Evolutionary conservation across 495 filamentous ascomycete genomes (phyloP), one percentile per base, ranked within the genome.

Genomic region (Trichoderma erinaceum): DNA sequence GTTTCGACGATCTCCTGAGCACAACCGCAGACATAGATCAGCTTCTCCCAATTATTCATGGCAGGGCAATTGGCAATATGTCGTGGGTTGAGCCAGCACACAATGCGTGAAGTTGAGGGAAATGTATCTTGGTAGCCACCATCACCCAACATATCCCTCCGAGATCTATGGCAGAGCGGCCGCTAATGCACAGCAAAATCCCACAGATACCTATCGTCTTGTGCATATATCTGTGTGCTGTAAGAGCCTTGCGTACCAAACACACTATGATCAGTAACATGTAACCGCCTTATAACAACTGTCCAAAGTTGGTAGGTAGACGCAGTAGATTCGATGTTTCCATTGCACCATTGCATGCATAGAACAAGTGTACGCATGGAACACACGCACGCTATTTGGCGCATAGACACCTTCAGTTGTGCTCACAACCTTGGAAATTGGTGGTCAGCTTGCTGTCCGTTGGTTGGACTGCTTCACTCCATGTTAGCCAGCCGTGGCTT

Each of bases 181-280:
- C 79, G 77, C 84, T 85, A 83, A 85, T 84, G 83, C 84, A 83
- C 70, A 32, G 52, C 56, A 61, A 23, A 61, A 61, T 61, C 56
- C 56, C 56, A 61, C 56, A 61, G 56, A 32, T 61, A 29, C 29
- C 29, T 29, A 32, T 29, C 56, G 56, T 23, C 10, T 29, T 61
- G 56, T 61, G 56, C 56, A 61, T 12, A 61, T 61, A 61, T 32
- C 56, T 61, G 56, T 29, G 56, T 61, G 11, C 29, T 25, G 56
- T 61, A 29, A 23, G 23, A 25, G n/a, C 25, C 52, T 61, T 29
- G 56, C 12, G 56, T 15, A 4, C 12, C 13, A 29, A 61, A 15
- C 35, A 61, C 56, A 29, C 56, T 23, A 0, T 61, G 56, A 11
- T 8, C 29, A 25, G 50, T 56, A 25, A 23, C 50, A 56, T 56